Evolutionary conservation across 352 stramenopile species (phyloP), one percentile per base, ranked within the genome.

Genomic region (Phytophthora constricta): DNA sequence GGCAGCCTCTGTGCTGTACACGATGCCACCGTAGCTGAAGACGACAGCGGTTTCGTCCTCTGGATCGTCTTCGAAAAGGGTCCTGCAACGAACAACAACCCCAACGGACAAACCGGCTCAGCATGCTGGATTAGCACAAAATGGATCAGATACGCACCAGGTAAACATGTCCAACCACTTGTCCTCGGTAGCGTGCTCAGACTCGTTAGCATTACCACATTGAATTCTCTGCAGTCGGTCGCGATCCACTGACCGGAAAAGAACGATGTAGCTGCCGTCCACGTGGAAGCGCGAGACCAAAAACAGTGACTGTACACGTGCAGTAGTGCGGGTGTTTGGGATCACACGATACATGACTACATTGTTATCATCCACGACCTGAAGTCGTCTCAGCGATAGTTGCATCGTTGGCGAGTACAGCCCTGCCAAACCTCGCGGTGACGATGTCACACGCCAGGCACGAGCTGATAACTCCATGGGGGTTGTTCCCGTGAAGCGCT

Each of bases 81-180:
- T 77, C 82, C 82, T 83, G 43, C 13, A 59, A 11, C 43, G 4
- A 57, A 43, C 23, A 62, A 16, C 34, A 19, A 42, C 34, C 11
- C 34, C 14, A 42, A 42, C 34, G n/a, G n/a, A n/a, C n/a, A n/a
- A n/a, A n/a, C n/a, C n/a, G n/a, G n/a, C n/a, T n/a, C n/a, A n/a
- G n/a, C n/a, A n/a, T n/a, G n/a, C n/a, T n/a, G n/a, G n/a, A n/a
- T n/a, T n/a, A n/a, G n/a, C n/a, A n/a, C n/a, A n/a, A n/a, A n/a
- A n/a, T n/a, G n/a, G n/a, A n/a, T 23, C 13, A 47, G 5, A 23
- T 14, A 77, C 67, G 19, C 39, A 86, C 78, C 78, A 92, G 22
- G 73, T 80, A 41, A 82, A 89, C 45, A 90, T 77, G 28, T 90
- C 70, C 54, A 90, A 71, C 84, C 84, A 92, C 23, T 79, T 68